Percentiles rank a stretch among this genome's conserved stretches.
These are phyloP conservation scores for Peronosclerospora sorghi DNA, from an alignment of 352 stramenopile species.

Conservation along the genomic window DNA sequence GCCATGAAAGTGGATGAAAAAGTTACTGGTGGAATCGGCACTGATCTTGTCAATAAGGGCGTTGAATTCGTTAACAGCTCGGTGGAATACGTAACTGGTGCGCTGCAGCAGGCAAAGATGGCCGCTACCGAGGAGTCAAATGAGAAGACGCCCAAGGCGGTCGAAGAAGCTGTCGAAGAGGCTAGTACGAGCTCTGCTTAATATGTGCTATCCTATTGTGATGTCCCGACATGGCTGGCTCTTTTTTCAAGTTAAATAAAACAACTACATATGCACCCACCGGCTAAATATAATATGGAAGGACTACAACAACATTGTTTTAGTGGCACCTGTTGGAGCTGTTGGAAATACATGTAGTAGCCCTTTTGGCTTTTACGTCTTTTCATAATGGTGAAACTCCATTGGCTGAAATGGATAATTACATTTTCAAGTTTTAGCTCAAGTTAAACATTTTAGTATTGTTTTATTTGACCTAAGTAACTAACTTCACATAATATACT, in stretches of 20 bases:
- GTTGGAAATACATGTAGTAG: no score
- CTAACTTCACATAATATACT: no score
- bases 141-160: conserved; percentile 21
- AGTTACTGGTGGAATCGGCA: conserved; percentile 56
- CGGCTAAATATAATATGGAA: no score
- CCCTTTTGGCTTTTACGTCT: no score
- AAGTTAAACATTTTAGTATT: no score
- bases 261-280: background rate
- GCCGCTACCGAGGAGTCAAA: conserved; percentile 27
- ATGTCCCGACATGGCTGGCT: background rate
- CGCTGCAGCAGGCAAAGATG: conserved; percentile 54
- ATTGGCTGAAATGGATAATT: no score
- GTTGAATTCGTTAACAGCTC: conserved; percentile 47
- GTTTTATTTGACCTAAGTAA: no score
- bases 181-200: conserved; percentile 14
- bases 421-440: no score
- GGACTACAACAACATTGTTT: no score
- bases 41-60: conserved; percentile 38
- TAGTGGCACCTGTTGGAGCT: no score
- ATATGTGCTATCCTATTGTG: background rate
- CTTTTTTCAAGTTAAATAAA: background rate
- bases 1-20: conserved; percentile 59
- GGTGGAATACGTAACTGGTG: conserved; percentile 55
- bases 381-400: no score
- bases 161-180: conserved; percentile 18